Conservation (phyloP, 306 rosid genomes). For the Carpinus fangiana region DNA sequence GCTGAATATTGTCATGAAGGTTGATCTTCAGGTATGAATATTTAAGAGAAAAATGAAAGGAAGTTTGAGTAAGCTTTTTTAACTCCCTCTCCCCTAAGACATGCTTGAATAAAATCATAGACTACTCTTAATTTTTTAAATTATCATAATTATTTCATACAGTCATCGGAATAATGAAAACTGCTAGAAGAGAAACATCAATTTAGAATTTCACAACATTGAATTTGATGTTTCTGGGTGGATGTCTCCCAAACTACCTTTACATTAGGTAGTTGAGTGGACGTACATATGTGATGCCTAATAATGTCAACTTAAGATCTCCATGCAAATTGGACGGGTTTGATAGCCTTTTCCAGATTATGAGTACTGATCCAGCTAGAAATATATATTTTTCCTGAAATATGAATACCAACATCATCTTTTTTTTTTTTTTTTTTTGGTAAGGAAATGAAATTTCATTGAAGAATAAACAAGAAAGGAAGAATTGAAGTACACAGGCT, state of each 20-base stretch:
- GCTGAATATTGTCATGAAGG: constrained; percentile 85
- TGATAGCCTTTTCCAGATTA: too few relatives aligned
- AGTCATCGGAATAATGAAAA: constrained; percentile 15
- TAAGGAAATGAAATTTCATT: too few relatives aligned
- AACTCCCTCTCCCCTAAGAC: not conserved
- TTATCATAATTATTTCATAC: constrained; percentile 1
- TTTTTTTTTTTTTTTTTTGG: too few relatives aligned
- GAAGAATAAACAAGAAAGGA: too few relatives aligned
- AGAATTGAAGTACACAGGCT: too few relatives aligned
- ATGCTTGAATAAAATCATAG: constrained; percentile 20
- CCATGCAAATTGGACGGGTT: not conserved
- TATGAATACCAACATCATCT: too few relatives aligned
- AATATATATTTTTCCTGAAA: too few relatives aligned
- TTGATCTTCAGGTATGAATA: constrained; percentile 90
- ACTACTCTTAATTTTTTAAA: not conserved
- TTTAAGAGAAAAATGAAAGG: not conserved
- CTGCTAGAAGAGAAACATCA: constrained; percentile 1
- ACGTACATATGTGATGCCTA: not conserved
- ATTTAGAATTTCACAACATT: not conserved
- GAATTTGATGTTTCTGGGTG: not conserved
- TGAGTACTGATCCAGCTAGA: too few relatives aligned
- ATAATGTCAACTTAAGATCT: not conserved
- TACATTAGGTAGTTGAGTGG: not conserved
- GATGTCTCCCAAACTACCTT: too few relatives aligned
- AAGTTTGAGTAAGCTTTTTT: too few relatives aligned